A percentile compares a stretch with the other conserved stretches of the same genome.
These are phyloP conservation scores for Aspergillus calidoustus DNA, from an alignment of 2,329 filamentous ascomycete genomes.

Conservation along the genomic window DNA sequence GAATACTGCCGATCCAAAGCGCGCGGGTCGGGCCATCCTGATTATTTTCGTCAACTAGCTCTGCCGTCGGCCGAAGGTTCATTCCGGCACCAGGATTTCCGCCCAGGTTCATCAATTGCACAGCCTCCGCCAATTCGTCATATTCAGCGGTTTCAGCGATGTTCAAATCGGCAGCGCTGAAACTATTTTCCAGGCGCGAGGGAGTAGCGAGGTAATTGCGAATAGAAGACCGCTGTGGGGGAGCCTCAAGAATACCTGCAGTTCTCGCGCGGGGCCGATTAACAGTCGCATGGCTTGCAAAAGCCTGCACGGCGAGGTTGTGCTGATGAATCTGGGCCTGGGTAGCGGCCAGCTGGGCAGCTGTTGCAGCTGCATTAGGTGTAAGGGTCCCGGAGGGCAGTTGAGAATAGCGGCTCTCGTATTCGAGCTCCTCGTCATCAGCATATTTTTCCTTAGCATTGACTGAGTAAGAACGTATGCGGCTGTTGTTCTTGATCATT, in stretches of 20 bases:
- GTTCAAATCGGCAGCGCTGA: conserved; percentile 75
- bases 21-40: conserved; percentile 90
- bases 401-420: conserved; percentile 62
- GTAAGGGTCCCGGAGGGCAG: conserved; percentile 64
- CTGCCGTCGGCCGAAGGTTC: conserved; percentile 65
- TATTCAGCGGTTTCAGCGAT: conserved; percentile 77
- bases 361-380: conserved; percentile 60
- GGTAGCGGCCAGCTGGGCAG: conserved; percentile 63
- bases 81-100: conserved; percentile 53
- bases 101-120: conserved; percentile 75
- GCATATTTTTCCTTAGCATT: conserved; percentile 98
- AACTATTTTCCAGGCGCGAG: conserved; percentile 74
- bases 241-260: conserved; percentile 86
- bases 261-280: conserved; percentile 88
- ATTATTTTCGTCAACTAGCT: conserved; percentile 75
- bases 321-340: conserved; percentile 80
- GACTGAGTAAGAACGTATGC: conserved; percentile 96
- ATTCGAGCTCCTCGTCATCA: conserved; percentile 82
- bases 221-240: conserved; percentile 65
- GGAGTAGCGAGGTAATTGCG: conserved; percentile 78
- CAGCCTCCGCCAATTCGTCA: conserved; percentile 78
- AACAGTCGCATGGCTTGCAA: conserved; percentile 79
- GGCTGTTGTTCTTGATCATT: conserved; percentile 77
- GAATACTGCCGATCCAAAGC: conserved; percentile 96
- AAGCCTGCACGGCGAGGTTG: conserved; percentile 91